Evolutionary conservation across 139 green algal species (phyloP).

Genomic region (Coelastrella sp.): DNA sequence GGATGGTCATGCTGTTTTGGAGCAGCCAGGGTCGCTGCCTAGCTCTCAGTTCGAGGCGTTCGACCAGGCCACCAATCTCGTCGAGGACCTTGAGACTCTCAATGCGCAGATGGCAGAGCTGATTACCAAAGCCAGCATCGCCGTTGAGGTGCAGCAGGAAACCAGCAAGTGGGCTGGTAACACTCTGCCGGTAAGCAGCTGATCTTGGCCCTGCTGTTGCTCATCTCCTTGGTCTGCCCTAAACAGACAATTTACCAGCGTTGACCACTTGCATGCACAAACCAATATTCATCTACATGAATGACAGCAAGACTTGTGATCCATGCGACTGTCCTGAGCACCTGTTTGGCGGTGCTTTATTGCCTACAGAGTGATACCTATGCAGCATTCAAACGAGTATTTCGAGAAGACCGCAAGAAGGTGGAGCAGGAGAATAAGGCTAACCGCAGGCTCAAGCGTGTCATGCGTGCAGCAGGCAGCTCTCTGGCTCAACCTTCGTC

Average conservation of each 20-base stretch:
- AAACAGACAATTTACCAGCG: no score
- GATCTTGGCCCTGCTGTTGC: neutral
- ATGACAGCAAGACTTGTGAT: no score
- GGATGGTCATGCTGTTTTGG: neutral
- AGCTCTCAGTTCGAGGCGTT: constrained; percentile 11
- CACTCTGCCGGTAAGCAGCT: neutral
- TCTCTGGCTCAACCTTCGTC: neutral
- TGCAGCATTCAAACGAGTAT: neutral
- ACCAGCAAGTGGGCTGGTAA: neutral
- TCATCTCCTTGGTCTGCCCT: neutral
- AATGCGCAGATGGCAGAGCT: neutral
- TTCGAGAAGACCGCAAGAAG: constrained; percentile 16
- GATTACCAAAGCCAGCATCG: neutral
- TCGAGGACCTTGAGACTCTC: constrained; percentile 2
- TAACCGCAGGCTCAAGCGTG: neutral
- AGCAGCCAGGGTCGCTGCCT: neutral
- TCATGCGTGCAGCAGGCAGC: neutral
- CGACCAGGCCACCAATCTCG: neutral
- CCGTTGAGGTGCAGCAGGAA: neutral
- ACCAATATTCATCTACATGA: no score
- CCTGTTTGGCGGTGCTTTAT: no score
- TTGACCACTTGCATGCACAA: no score
- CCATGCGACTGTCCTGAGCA: no score
- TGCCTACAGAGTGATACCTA: no score
- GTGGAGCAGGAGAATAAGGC: neutral